Base-by-base conservation (phyloP, 2,329 filamentous ascomycete genomes). In the Neopestalotiopsis sp. region DNA sequence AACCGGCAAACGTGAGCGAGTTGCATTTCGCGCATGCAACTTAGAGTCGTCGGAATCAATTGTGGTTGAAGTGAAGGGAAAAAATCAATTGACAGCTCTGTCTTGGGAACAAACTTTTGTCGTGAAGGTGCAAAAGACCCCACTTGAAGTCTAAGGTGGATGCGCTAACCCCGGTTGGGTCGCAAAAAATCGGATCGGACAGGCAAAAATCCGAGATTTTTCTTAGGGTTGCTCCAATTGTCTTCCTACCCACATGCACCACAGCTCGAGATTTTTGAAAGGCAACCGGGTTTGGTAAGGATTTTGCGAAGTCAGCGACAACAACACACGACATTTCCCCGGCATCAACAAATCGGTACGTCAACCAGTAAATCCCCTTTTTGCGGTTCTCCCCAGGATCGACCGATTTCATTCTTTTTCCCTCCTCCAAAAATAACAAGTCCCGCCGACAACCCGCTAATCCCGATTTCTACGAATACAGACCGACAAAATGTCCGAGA, bases 401-500 rank as follows among this genome's bases (percentile, higher is more conserved):
- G 30, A 69, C 58, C 38, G 32, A 9, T 34, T 17, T 38, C 63
- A 42, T 20, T 6, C 45, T 30, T 66, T 38, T 38, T 64, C 57
- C 24, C 45, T 24, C 40, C 53, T 38, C 28, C 34, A 38, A 38
- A 24, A 40, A 59, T 38, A 65, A 32, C 28, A 28, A 28, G 24
- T 13, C 20, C 45, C 45, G 45, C 45, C 61, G 14, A 40, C 24
- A 32, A 5, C 34, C 57, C 34, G 5, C 45, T 66, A 45, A 68
- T 63, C 53, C 59, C 63, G 69, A 71, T 75, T 40, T 62, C 32
- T 59, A 34, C 75, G 74, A 67, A 75, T 69, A 85, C 84, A 67
- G 65, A 85, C 83, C 85, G 85, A 85, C 88, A 91, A 85, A 90
- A 94, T 94, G 92, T 91, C 91, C 86, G 91, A 94, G 88, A 91